A percentile compares a stretch with the other conserved stretches of the same genome.
Evolutionary conservation across 441 rosid genomes (phyloP).

Genomic region (Oxalis stricta): DNA sequence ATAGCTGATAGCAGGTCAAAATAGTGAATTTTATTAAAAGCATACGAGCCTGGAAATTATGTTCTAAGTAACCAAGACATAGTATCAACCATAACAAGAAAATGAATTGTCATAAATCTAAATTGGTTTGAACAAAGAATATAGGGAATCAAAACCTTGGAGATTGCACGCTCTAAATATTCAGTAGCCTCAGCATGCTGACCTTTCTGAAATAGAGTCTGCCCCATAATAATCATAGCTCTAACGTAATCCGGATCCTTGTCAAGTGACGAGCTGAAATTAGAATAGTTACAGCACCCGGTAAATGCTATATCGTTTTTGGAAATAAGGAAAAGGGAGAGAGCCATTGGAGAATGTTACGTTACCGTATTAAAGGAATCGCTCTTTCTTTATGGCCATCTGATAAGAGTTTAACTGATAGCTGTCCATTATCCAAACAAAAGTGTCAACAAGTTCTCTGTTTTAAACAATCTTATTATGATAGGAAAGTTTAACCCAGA

Average conservation of each 20-base stretch:
- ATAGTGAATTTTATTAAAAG: conserved; percentile 1
- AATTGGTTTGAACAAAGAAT: conserved; percentile 1
- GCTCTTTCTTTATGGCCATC: conserved; percentile 38
- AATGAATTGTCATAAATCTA: too few species aligned
- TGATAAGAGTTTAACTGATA: conserved; percentile 47
- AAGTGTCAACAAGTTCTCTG: conserved; percentile 7
- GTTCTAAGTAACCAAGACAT: too few species aligned
- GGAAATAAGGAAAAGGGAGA: neutral
- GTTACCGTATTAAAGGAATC: conserved; percentile 44
- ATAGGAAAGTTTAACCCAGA: conserved; percentile 3
- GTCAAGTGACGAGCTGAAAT: conserved; percentile 50
- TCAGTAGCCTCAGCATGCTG: conserved; percentile 41
- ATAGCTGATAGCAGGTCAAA: conserved; percentile 32
- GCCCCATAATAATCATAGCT: conserved; percentile 60
- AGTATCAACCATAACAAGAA: too few species aligned
- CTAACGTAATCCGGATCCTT: conserved; percentile 55
- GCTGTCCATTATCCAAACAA: conserved; percentile 34
- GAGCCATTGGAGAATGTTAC: conserved; percentile 1
- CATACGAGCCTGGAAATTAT: too few species aligned
- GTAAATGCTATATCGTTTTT: neutral
- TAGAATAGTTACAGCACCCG: conserved; percentile 1
- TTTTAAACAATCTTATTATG: conserved; percentile 1
- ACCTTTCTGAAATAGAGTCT: conserved; percentile 44
- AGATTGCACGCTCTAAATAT: conserved; percentile 58
- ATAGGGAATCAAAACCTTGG: conserved; percentile 59